Evolutionary conservation across 139 green algal genomes (phyloP), one percentile per base, ranked within the genome.

Genomic region (Raphidocelis subcapitata): DNA sequence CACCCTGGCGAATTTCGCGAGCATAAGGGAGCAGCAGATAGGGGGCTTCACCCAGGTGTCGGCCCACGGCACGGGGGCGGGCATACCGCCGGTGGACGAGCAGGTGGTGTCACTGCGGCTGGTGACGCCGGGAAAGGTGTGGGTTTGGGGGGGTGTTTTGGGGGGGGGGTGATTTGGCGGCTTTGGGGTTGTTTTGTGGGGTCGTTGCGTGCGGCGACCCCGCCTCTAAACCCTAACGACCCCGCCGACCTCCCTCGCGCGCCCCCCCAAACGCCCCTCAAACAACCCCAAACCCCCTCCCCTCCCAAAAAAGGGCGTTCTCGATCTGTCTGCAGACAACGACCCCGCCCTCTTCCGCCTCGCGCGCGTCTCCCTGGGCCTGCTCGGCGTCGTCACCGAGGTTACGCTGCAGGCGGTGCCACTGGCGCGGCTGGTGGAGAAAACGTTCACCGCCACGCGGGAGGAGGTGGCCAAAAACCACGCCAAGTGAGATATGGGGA

Each of bases 1-100:
- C 12, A 96, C 88, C 14, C 89, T 99, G 59, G 85, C 96, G 77
- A 99, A 99, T 85, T 98, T 94, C 73, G 95, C 95, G 0, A 94
- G 84, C 64, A 97, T 99, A 31, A 79, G 89, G 23, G 95, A 99
- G 85, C 95, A 99, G 87, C 91, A 97, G 63, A 87, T 98, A 1
- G 94, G 91, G 4, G 94, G 94, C 26, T 97, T 97, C 82, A 95
- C 82, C 0, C 92, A 97, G 84, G 91, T 97, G 15, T 84, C 88
- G 20, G 94, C 92, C 15, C 95, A 99, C 78, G 95, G 95, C 49
- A 99, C 93, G 0, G 95, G 95, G 5, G 93, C 94, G 0, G 52
- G 3, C 23, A 90, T 99, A 36, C 95, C 95, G 0, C 91, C 95
- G 23, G 91, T 97, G 21, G 95, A 99, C 65, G 89, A 96, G 79